These are phyloP conservation scores for Mayamaea pseudoterrestris DNA, from an alignment of 108 stramenopile species.

Conservation along the genomic window DNA sequence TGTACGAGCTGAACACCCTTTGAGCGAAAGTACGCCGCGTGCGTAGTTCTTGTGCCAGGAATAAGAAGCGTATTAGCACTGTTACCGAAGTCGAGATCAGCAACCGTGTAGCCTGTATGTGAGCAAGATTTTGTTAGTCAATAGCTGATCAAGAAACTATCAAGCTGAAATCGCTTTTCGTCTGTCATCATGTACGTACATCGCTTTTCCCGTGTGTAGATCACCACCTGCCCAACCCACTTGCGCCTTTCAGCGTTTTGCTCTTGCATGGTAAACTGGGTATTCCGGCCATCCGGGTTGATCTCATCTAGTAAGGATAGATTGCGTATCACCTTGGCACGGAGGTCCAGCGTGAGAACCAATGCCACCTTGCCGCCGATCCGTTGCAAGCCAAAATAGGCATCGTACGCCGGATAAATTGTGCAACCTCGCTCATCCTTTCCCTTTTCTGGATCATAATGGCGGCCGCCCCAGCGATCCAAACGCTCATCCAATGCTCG, in stretches of 20 bases:
- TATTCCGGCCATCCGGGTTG: slow-evolving; percentile 11
- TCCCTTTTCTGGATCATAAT: slow-evolving; percentile 38
- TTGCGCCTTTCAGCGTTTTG: slow-evolving; percentile 10
- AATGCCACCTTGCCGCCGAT: slow-evolving; percentile 10
- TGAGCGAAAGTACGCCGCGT: slow-evolving; percentile 40
- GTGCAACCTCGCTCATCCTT: slow-evolving; percentile 27
- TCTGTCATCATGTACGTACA: slow-evolving; percentile 13
- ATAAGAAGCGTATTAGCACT: slow-evolving; percentile 20
- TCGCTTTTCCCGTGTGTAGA: slow-evolving; percentile 43
- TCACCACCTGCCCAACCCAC: slow-evolving; percentile 42
- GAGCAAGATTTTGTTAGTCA: background rate
- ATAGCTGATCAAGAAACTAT: background rate
- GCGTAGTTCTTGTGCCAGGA: slow-evolving; percentile 18
- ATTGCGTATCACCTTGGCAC: slow-evolving; percentile 44
- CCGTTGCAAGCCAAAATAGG: slow-evolving; percentile 31
- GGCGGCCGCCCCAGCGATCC: slow-evolving; percentile 39
- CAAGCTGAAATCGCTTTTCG: background rate
- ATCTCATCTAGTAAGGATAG: slow-evolving; percentile 27
- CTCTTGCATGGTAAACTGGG: slow-evolving; percentile 8
- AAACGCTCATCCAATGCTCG: slow-evolving; percentile 39
- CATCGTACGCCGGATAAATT: slow-evolving; percentile 36
- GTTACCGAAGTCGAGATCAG: slow-evolving; percentile 33
- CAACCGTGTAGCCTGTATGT: slow-evolving; percentile 17
- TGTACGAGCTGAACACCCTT: slow-evolving; percentile 26
- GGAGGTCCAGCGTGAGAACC: slow-evolving; percentile 41